Evolutionary conservation across 768 basidiomycete genomes (phyloP), one percentile per base, ranked within the genome.

Genomic region (Pulveroboletus sp.): DNA sequence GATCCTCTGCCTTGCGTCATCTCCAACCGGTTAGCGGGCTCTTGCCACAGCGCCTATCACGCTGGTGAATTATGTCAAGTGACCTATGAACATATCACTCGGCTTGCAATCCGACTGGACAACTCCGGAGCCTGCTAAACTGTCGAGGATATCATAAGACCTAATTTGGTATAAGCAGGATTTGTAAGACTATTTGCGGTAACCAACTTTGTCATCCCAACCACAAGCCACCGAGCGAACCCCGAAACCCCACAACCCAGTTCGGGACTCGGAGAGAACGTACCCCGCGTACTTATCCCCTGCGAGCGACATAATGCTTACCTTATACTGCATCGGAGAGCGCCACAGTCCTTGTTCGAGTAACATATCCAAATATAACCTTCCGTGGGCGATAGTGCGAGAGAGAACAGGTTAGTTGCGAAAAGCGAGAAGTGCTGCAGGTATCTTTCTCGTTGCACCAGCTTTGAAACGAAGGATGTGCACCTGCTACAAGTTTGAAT

Each of bases 1-100:
- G 94, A 93, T 5, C 93, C 93, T 47, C 85, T 81, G 23, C 89
- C 90, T 60, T 86, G 80, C 0, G 90, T 92, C 1, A 83, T 75
- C 63, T 87, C 86, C 35, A 91, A 69, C 93, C 93, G 96, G 53
- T 83, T 82, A 0, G 74, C 58, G 2, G 93, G 92, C 63, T 97
- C 93, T 51, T 83, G 77, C 93, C 93, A 97, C 11, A 89, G 71
- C 11, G 69, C 77, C 93, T 95, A 61, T 51, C 46, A 30, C 22
- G 46, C 37, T 44, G 30, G 32, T 60, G 23, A 54, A 31, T 26
- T 10, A 30, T 16, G 26, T 22, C 34, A 29, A 32, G 31, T 4
- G 39, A 42, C 23, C n/a, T 7, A 30, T 26, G 17, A 3, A 69
- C 85, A 53, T 64, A 90, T 86, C 44, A 75, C 76, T 47, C 75